phyloP scores from a whole-genome alignment of 1,139 yeast genomes.

The Sugiyamaella pinicola region DNA sequence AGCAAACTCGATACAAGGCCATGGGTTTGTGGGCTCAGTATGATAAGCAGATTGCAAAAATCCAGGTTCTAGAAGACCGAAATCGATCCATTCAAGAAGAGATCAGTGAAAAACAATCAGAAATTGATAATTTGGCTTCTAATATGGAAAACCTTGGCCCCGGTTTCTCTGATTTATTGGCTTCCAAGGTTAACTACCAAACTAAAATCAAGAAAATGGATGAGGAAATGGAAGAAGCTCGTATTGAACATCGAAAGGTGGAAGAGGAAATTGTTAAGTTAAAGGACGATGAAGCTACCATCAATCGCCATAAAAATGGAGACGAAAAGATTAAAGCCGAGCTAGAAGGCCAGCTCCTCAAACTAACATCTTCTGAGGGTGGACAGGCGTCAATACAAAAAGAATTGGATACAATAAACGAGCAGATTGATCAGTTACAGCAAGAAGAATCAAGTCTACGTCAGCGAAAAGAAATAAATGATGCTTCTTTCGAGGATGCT shows the following conservation, averaged over 20 bases:
- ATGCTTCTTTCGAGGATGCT: too few species aligned
- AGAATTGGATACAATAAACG: neutral
- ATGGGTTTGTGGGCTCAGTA: slow-evolving; percentile 14
- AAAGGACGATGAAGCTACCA: neutral
- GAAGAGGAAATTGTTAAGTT: neutral
- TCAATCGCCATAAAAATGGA: slow-evolving; percentile 8
- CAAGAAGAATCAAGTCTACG: slow-evolving; percentile 12
- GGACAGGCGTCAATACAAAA: slow-evolving; percentile 4
- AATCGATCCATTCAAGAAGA: slow-evolving; percentile 6
- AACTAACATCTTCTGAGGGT: slow-evolving; percentile 12
- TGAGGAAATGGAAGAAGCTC: slow-evolving; percentile 1
- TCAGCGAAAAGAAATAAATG: neutral
- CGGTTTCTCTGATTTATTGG: neutral
- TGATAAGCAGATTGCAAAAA: slow-evolving; percentile 11
- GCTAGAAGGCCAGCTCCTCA: slow-evolving; percentile 4
- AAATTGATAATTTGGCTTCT: neutral
- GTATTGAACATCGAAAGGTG: neutral
- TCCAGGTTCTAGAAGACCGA: slow-evolving; percentile 20
- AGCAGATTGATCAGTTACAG: slow-evolving; percentile 7
- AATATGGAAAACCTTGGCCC: neutral
- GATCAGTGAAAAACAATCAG: slow-evolving; percentile 6
- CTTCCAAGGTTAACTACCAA: neutral
- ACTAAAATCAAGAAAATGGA: slow-evolving; percentile 9
- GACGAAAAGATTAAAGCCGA: slow-evolving; percentile 1
- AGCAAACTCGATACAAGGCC: slow-evolving; percentile 3